Base-by-base conservation (phyloP, 2,329 filamentous ascomycete species). In the Fusarium sp. region DNA sequence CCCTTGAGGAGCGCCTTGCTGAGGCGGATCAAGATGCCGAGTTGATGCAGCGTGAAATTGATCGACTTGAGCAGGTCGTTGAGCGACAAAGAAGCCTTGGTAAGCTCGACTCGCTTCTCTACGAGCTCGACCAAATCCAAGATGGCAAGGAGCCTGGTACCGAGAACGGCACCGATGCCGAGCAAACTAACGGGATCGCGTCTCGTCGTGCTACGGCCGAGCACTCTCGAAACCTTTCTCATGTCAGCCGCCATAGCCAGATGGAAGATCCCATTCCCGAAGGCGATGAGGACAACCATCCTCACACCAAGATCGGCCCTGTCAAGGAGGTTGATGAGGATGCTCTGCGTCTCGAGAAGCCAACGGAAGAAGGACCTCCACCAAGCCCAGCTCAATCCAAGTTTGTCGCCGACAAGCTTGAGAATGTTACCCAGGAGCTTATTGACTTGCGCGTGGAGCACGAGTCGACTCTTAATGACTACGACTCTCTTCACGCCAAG, bases 21-120 rank as follows among this genome's bases (percentile, higher is more conserved):
- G 96, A 99, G 81, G 92, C 95, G 5, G 96, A 99, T 77, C 95
- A 98, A 80, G 96, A 99, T 78, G 90, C 93, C 71, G 96, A 98
- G 80, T 85, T 98, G 67, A 98, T 99, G 95, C 94, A 97, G 80
- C 93, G 95, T 38, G 96, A 99, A 78, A 93, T 99, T 70, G 93
- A 98, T 77, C 90, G 95, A 37, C 86, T 99, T 15, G 96, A 98
- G 81, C 93, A 97, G 80, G 94, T 99, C 11, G 90, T 99, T 55
- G 95, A 98, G 81, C 93, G 97, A 52, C 96, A 99, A 81, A 89
- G 96, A 65, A 98, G 95, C 79, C 89, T 99, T 6, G 96, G 96
- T 42, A 97, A 98, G 81, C 88, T 99, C 6, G 96, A 99, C 79
- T 97, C 92, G 57, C 87, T 99, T 11, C 88, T 99, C 1, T 91